phyloP scores from a whole-genome alignment of 75 land plant genomes.

The Gnetum montanum region DNA sequence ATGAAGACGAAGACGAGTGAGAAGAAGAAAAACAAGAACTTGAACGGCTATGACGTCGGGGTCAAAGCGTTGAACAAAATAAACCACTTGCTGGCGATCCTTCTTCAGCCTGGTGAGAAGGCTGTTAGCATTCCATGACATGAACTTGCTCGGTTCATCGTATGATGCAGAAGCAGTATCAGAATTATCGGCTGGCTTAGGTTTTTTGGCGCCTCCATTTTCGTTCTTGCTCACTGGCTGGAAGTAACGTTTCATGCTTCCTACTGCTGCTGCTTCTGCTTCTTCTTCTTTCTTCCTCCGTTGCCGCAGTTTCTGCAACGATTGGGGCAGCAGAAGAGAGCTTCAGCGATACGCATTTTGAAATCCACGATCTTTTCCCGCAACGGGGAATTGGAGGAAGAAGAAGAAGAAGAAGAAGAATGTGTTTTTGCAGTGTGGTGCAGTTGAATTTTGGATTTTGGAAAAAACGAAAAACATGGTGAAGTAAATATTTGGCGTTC shows the following conservation, averaged over 20 bases:
- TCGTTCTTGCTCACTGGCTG: conserved; percentile 51
- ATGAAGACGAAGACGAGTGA: background rate
- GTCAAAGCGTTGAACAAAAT: conserved; percentile 41
- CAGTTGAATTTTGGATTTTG: too few species aligned
- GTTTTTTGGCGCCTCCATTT: conserved; percentile 12
- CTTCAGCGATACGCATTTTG: too few species aligned
- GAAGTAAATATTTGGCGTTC: too few species aligned
- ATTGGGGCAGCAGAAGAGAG: too few species aligned
- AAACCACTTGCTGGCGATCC: conserved; percentile 57
- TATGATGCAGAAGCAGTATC: conserved; percentile 7
- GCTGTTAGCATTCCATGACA: conserved; percentile 98
- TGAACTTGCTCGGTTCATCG: conserved; percentile 49
- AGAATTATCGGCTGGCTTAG: conserved; percentile 8
- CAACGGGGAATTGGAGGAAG: too few species aligned
- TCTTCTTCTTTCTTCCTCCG: too few species aligned
- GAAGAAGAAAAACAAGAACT: conserved; percentile 16
- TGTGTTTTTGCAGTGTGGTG: too few species aligned
- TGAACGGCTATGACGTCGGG: conserved; percentile 94
- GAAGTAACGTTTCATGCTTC: conserved; percentile 79
- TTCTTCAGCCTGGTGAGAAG: conserved; percentile 76
- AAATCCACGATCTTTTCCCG: too few species aligned
- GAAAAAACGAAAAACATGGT: too few species aligned
- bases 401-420: too few species aligned
- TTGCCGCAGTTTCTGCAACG: too few species aligned
- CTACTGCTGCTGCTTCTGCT: background rate